Evolutionary conservation across 2,329 filamentous ascomycete genomes (phyloP), one percentile per base, ranked within the genome.

Genomic region (Fusarium denticulatum): DNA sequence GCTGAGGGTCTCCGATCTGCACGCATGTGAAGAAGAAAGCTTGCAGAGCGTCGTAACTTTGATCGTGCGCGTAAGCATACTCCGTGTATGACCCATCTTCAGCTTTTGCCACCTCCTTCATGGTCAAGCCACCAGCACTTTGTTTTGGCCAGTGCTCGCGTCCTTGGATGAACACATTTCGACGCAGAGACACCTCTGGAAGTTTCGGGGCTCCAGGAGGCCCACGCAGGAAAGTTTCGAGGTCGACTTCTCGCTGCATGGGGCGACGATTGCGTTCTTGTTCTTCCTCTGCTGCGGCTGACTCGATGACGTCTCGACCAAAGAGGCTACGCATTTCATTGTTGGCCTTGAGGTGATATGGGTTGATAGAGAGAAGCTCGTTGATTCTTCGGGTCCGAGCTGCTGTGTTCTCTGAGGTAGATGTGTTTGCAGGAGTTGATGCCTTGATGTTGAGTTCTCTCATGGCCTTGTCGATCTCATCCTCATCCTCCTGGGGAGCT

Each of bases 121-220:
- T 97, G 14, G 91, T 91, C 62, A 99, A 85, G 0, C 96, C 96
- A 22, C 93, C 94, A 39, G 93, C 91, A 3, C 94, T 90, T 58
- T 91, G 91, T 37, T 90, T 87, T 7, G 95, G 95, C 95, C 95
- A 98, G 57, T 93, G 90, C 72, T 96, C 94, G 78, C 94, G 95
- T 53, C 94, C 94, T 75, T 95, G 93, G 67, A 97, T 90, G 79
- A 97, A 96, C 18, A 94, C 88, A 78, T 97, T 98, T 40, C 92
- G 89, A 49, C 93, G 89, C 36, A 94, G 85, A 26, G 92, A 91
- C 37, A 94, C 86, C 59, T 94, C 91, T 3, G 91, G 89, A 58
- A 96, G 86, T 75, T 89, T 91, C 75, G 90, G 88, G 8, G 77
- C 76, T 3, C 88, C 87, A 30, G 89, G 87, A 22, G 88, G 88